phyloP scores from a whole-genome alignment of 305 asterid species.

The Fraxinus ornus region DNA sequence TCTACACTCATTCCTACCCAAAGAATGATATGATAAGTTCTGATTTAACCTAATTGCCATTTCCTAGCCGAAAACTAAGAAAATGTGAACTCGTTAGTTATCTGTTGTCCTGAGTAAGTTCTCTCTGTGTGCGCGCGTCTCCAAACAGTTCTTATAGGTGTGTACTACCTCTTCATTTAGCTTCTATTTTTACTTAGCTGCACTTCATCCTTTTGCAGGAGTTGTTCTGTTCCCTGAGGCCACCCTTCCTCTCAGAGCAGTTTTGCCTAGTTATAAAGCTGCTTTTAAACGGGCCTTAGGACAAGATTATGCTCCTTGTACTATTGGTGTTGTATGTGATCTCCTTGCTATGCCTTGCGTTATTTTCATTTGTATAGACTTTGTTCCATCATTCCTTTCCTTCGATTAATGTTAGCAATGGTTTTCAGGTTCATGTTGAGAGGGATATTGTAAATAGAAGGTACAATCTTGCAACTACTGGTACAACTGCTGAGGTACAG shows the following conservation, averaged over 20 bases:
- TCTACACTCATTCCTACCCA: slow-evolving; percentile 13
- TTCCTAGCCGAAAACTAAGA: neutral
- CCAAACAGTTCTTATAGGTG: neutral
- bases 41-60: neutral
- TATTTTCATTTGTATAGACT: slow-evolving; percentile 11
- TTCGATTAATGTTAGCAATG: slow-evolving; percentile 19
- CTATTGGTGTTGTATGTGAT: slow-evolving; percentile 78
- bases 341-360: slow-evolving; percentile 7
- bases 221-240: slow-evolving; percentile 92
- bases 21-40: slow-evolving; percentile 4
- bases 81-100: slow-evolving; percentile 1
- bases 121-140: slow-evolving; percentile 1
- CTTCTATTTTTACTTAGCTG: slow-evolving; percentile 15
- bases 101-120: slow-evolving; percentile 15
- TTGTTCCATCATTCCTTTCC: slow-evolving; percentile 6
- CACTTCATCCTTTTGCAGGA: slow-evolving; percentile 40
- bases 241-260: slow-evolving; percentile 82
- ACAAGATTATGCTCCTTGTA: slow-evolving; percentile 73
- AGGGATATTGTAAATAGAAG: slow-evolving; percentile 53
- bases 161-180: slow-evolving; percentile 3
- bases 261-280: slow-evolving; percentile 62
- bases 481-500: slow-evolving; percentile 91
- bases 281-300: slow-evolving; percentile 72
- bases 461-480: slow-evolving; percentile 58
- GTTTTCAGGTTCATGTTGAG: slow-evolving; percentile 66